These are phyloP conservation scores for Acanthamoeba lenticulata DNA, from an alignment of 208 protist genomes.

Conservation along the genomic window DNA sequence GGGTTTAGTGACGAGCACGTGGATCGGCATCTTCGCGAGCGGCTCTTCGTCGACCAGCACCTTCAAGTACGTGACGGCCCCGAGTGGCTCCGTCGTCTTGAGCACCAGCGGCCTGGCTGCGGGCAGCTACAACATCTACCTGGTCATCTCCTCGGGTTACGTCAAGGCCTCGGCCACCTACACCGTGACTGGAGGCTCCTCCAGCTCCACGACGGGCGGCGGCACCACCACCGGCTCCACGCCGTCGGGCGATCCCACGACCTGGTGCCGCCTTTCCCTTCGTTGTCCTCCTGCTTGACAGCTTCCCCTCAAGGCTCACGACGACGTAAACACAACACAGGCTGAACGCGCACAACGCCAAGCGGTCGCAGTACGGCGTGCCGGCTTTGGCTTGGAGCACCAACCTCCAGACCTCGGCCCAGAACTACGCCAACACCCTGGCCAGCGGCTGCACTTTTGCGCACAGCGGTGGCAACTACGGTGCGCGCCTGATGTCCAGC, in stretches of 20 bases:
- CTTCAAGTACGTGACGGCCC: conserved; percentile 1
- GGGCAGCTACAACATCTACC: not conserved
- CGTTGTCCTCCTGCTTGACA: not conserved
- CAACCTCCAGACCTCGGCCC: not conserved
- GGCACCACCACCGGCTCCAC: not conserved
- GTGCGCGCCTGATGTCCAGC: too few species aligned
- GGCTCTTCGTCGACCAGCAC: not conserved
- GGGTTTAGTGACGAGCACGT: not conserved
- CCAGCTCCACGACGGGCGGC: not conserved
- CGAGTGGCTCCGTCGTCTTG: not conserved
- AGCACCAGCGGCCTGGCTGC: not conserved
- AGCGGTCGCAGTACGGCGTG: not conserved
- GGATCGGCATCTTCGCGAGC: not conserved
- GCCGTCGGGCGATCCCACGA: not conserved
- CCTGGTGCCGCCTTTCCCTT: not conserved
- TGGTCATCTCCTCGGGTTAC: not conserved
- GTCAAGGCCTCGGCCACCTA: conserved; percentile 1
- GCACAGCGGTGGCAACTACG: not conserved
- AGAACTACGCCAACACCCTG: conserved; percentile 20
- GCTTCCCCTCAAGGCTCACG: not conserved
- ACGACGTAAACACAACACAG: not conserved
- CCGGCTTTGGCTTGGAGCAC: not conserved
- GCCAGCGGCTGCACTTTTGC: not conserved
- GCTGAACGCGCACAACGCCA: not conserved
- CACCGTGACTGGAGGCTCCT: not conserved